phyloP scores from a whole-genome alignment of 352 stramenopile genomes.

The Globisporangium yorkense region DNA sequence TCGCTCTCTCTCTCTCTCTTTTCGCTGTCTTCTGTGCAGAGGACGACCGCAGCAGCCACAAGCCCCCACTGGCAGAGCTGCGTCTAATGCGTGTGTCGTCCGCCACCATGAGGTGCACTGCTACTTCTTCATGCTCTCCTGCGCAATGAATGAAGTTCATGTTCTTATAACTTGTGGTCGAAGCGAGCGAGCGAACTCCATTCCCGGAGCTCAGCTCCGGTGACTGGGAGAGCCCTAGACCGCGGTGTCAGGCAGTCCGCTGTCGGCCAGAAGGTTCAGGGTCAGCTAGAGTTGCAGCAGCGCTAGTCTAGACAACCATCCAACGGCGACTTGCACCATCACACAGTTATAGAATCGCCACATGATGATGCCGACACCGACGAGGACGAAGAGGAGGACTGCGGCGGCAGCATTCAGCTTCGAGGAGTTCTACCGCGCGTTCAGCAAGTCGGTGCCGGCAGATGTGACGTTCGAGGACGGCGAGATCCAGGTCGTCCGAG shows the following conservation, averaged over 20 bases:
- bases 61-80: not conserved
- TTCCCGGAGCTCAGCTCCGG: no score
- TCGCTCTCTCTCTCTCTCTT: not conserved
- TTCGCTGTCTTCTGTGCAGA: not conserved
- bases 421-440: slow-evolving; percentile 62
- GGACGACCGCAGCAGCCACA: not conserved
- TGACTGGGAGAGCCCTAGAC: no score
- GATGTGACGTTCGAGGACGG: slow-evolving; percentile 33
- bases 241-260: no score
- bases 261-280: no score
- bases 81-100: not conserved
- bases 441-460: slow-evolving; percentile 46
- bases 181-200: no score
- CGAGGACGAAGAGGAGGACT: not conserved
- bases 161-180: not conserved
- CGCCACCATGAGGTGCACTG: not conserved
- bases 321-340: no score
- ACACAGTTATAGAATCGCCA: no score
- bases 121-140: not conserved
- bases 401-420: slow-evolving; percentile 31
- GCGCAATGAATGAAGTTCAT: not conserved
- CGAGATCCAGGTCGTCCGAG: slow-evolving; percentile 31
- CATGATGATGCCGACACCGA: not conserved
- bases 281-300: no score
- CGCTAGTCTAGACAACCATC: no score